Evolutionary conservation across 1,284 basidiomycete species (phyloP), one percentile per base, ranked within the genome.

Genomic region (Malassezia arunalokei): DNA sequence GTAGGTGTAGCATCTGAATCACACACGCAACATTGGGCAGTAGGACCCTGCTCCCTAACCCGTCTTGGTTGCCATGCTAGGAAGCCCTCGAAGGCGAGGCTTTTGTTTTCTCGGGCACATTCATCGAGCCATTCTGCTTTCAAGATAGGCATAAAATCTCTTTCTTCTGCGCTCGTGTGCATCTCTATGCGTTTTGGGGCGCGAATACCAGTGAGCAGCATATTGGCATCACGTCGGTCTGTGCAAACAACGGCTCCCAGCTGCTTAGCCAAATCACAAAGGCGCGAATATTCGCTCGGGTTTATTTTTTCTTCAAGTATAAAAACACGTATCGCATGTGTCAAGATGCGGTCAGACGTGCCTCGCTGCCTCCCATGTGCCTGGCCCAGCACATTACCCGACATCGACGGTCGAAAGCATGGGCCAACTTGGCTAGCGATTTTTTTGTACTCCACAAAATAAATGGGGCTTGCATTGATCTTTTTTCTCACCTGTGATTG

Each of bases 61-160:
- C 12, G 35, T 24, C 20, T 24, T 24, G 20, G 20, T 35, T 35
- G 33, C 12, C 31, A 43, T 14, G 29, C 39, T 8, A 28, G 40
- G 40, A 41, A 54, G 7, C 15, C 17, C 1, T 20, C 29, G 5
- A 39, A 8, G 6, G n/a, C n/a, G n/a, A 45, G 35, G 15, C 17
- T n/a, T 3, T 40, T 31, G 6, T 47, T 30, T 15, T 43, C 33
- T 7, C 11, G 6, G 3, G 17, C 46, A 27, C 47, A 54, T 2
- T 40, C 47, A 9, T 45, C 33, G 9, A 54, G 52, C 52, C 52
- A 54, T 15, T 33, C 52, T 1, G 45, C 9, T n/a, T 24, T 24
- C 1, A 49, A 33, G 6, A 54, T 54, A 3, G 47, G 37, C 27
- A 49, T 54, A 37, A 38, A n/a, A 37, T 44, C 41, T 2, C 52